These are phyloP conservation scores for Metarhizium guizhouense DNA, from an alignment of 2,329 filamentous ascomycete genomes.

Conservation along the genomic window DNA sequence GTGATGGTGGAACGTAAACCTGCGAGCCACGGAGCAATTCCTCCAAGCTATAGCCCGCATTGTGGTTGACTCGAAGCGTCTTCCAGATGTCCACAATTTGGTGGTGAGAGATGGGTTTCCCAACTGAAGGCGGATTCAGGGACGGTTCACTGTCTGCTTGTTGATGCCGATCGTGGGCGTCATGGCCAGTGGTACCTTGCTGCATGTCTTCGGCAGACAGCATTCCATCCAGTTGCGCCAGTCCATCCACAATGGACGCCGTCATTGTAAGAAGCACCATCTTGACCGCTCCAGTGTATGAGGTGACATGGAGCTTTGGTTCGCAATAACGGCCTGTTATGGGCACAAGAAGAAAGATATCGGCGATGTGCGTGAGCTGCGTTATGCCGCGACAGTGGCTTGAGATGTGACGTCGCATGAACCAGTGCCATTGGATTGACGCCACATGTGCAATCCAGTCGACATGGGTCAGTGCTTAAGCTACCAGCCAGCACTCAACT, in stretches of 20 bases:
- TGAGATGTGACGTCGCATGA: background rate
- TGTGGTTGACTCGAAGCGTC: constrained; percentile 29
- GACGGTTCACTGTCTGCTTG: constrained; percentile 33
- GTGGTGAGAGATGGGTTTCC: constrained; percentile 62
- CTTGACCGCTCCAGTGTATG: background rate
- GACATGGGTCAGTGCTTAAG: no score
- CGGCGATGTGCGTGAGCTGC: background rate
- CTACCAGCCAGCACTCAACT: no score
- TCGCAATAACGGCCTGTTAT: background rate
- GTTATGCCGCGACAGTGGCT: background rate
- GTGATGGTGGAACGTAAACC: constrained; percentile 71
- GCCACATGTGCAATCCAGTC: no score
- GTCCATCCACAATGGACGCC: constrained; percentile 52
- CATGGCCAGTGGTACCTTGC: constrained; percentile 1
- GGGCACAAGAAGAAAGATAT: background rate
- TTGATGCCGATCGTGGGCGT: constrained; percentile 11
- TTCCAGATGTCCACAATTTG: constrained; percentile 58
- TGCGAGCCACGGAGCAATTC: constrained; percentile 60
- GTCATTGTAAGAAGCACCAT: constrained; percentile 82
- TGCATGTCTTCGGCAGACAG: background rate
- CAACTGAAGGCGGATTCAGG: constrained; percentile 41
- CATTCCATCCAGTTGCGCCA: constrained; percentile 28
- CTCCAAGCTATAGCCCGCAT: constrained; percentile 47
- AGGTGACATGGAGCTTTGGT: background rate
- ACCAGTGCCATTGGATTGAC: background rate